phyloP scores from a whole-genome alignment of 306 rosid genomes.

The Potentilla sterilis region DNA sequence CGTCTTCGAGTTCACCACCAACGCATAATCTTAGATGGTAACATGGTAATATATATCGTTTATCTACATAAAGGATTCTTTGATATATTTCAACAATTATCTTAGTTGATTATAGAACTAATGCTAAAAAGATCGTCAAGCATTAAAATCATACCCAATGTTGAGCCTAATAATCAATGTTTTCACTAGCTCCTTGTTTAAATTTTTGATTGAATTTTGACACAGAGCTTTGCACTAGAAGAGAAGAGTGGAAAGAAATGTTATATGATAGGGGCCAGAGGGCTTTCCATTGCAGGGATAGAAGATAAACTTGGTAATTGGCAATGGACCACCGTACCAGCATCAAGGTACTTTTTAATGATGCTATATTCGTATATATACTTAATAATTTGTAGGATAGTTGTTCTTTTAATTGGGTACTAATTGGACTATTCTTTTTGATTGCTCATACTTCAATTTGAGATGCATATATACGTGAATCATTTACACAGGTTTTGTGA shows the following conservation, averaged over 20 bases:
- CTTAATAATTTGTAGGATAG: background rate
- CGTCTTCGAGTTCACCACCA: conserved; percentile 12
- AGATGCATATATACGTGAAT: background rate
- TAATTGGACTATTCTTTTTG: background rate
- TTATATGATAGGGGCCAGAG: conserved; percentile 47
- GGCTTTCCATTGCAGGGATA: conserved; percentile 31
- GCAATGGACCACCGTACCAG: conserved; percentile 34
- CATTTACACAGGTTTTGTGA: conserved; percentile 19
- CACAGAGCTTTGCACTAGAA: conserved; percentile 43
- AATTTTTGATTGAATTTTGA: background rate
- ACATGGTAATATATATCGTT: conserved; percentile 11
- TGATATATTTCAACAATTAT: background rate
- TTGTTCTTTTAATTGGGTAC: background rate
- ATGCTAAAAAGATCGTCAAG: background rate
- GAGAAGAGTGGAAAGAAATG: conserved; percentile 38
- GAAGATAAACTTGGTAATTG: conserved; percentile 31
- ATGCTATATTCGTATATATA: background rate
- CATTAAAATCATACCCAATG: background rate
- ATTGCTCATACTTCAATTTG: background rate
- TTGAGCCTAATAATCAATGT: too few relatives aligned
- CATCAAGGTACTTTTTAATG: conserved; percentile 38
- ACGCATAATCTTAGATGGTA: conserved; percentile 13
- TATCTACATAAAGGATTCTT: background rate
- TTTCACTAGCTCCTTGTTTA: too few relatives aligned
- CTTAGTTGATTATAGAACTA: background rate